Evolutionary conservation across 495 filamentous ascomycete genomes (phyloP), one percentile per base, ranked within the genome.

Genomic region (Pseudomonodictys pantanalensis): DNA sequence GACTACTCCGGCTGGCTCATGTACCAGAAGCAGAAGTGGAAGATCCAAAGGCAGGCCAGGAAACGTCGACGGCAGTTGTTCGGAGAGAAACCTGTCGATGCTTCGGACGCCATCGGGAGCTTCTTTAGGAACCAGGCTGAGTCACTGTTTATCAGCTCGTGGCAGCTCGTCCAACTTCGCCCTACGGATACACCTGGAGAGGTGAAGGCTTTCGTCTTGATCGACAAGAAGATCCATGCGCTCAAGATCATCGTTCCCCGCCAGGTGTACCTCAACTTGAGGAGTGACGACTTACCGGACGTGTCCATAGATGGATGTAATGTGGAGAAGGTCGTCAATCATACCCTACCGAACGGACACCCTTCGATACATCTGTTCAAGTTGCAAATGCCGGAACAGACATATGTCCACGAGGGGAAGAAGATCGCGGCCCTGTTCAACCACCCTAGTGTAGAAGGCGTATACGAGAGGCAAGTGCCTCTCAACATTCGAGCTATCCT

Each of bases 11-110:
- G 83, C 0, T 99, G 96, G 77, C 74, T 99, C 44, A 80, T 87
- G 69, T 99, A 99, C 67, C 93, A 99, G 69, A 99, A 99, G 73
- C 83, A 91, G 74, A 99, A 99, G 71, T 99, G 93, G 93, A 96
- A 91, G 74, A 88, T 99, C 25, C 93, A 99, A 71, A 95, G 90
- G 68, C 89, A 96, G 72, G 92, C 93, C 38, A 83, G 92, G 38
- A 80, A 86, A 65, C 87, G 93, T 10, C 82, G 93, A 43, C 83
- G 92, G 39, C 93, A 99, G 68, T 78, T 97, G 2, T 99, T 97
- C 67, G 93, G 93, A 29, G 92, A 99, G 62, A 86, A 88, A 44
- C 81, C 79, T 10, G 85, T 82, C 60, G 77, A 81, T 42, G 79
- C 83, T 20, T 74, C 76, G 3, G 89, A 88, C 71, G 85, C 86